Evolutionary conservation across 208 protist genomes (phyloP).

Genomic region (Leishmania major): DNA sequence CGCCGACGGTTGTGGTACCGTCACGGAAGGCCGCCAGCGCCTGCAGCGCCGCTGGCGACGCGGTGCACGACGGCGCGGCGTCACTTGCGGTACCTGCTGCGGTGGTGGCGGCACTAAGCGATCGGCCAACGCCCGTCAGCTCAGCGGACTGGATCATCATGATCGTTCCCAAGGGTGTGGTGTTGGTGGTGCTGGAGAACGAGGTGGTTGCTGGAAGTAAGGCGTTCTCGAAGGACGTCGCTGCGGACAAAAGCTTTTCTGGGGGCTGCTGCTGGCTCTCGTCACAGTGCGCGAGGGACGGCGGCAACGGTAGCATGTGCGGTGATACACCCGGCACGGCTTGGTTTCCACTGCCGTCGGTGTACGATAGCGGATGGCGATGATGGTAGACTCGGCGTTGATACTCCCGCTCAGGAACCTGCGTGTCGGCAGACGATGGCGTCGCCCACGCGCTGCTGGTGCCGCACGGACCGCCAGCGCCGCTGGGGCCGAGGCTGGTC

Average conservation of each 20-base stretch:
- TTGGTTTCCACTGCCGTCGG: background rate
- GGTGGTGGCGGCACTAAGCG: background rate
- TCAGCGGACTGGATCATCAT: background rate
- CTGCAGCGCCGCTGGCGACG: background rate
- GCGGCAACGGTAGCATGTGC: background rate
- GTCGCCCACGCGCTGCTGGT: background rate
- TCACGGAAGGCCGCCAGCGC: background rate
- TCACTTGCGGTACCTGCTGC: background rate
- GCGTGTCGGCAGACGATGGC: background rate
- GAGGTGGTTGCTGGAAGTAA: background rate
- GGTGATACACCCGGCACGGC: background rate
- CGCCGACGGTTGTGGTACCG: background rate
- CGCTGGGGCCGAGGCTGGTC: slow-evolving; percentile 4
- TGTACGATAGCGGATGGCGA: background rate
- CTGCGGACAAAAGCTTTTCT: background rate
- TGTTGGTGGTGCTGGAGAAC: background rate
- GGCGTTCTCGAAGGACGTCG: background rate
- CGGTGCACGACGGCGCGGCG: background rate
- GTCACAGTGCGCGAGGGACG: background rate
- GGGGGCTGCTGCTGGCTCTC: background rate
- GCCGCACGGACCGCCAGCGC: background rate
- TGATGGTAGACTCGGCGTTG: background rate
- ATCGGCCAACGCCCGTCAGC: background rate
- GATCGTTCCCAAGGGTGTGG: background rate
- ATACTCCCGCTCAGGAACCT: background rate